Base-by-base conservation (phyloP, 2,329 filamentous ascomycete species). In the Amauroascus niger region DNA sequence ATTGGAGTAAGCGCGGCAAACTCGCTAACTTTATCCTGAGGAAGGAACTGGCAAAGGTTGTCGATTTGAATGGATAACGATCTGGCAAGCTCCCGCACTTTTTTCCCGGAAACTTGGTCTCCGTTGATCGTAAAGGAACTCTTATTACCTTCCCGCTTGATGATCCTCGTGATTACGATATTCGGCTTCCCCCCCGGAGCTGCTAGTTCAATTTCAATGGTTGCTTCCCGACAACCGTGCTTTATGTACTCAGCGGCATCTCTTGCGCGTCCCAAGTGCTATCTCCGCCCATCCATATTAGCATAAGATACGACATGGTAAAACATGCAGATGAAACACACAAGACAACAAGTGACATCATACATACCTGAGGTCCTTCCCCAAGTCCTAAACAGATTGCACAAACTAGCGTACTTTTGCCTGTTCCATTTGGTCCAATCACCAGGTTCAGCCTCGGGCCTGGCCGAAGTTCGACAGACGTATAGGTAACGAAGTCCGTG, bases 361-460 rank as follows among this genome's bases (percentile, higher is more conserved):
- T 8, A 18, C 69, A 64, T 72, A 77, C 76, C 65, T 70, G 81
- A 22, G 90, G 83, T 30, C 82, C 80, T 76, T 86, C 96, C 46
- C 93, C 93, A 24, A 98, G 74, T 1, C 93, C 93, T 13, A 98
- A 73, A 65, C 93, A 97, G 61, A 98, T 95, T 43, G 93, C 93
- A 70, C 93, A 98, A 41, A 98, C 91, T 24, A 98, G 77, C 0
- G 93, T 96, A 71, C 91, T 97, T 72, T 98, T 98, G 53, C 93
- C 93, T 0, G 93, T 97, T 32, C 93, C 93, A 64, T 98, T 98
- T n/a, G 93, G 93, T 0, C 93, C 93, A 61, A 98, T 95, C 51
- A 98, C 84, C 91, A 98, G 97, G 67, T 98, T 98, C 64, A 98
- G 71, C 66, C 87, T 91, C 0, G 93, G 91, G 0, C 93, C 93